These are phyloP conservation scores for Inonotus obliquus DNA, from an alignment of 1,284 basidiomycete genomes.

Conservation along the genomic window DNA sequence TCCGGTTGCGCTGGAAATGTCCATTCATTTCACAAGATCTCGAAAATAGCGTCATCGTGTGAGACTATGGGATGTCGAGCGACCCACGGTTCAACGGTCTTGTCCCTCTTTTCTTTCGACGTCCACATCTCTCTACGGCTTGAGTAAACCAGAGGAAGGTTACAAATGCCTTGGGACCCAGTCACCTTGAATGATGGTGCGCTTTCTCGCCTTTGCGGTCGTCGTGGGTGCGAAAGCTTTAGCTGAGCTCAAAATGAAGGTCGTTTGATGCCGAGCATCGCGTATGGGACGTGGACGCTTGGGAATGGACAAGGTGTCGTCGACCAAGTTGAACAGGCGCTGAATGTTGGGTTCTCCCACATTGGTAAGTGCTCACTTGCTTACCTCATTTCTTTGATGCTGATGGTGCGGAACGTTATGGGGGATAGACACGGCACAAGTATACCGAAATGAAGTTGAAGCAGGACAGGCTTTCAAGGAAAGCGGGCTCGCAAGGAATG, in stretches of 20 bases:
- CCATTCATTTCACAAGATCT: not conserved
- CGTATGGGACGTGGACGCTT: conserved; percentile 50
- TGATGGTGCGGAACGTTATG: not conserved
- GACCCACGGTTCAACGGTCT: not conserved
- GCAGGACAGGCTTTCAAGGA: conserved; percentile 45
- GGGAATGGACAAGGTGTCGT: conserved; percentile 43
- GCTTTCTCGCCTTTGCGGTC: conserved; percentile 5
- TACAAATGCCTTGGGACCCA: conserved; percentile 42
- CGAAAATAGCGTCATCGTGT: not conserved
- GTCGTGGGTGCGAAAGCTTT: not conserved
- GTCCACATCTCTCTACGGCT: not conserved
- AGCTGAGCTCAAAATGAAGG: conserved; percentile 27
- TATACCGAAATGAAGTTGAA: conserved; percentile 45
- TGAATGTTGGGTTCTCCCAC: conserved; percentile 49
- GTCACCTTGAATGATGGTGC: conserved; percentile 42
- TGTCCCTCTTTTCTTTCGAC: not conserved
- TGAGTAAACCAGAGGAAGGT: not conserved
- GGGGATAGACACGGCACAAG: conserved; percentile 41
- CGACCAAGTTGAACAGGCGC: conserved; percentile 47
- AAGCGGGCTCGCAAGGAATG: conserved; percentile 39
- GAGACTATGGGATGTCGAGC: not conserved
- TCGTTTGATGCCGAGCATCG: conserved; percentile 42
- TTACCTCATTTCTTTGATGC: not conserved
- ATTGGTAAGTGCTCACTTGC: conserved; percentile 34
- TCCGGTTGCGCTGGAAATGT: not conserved